A percentile compares a stretch with the other conserved stretches of the same genome.
phyloP scores from a whole-genome alignment of 345 rosid genomes.

The Populus nigra region DNA sequence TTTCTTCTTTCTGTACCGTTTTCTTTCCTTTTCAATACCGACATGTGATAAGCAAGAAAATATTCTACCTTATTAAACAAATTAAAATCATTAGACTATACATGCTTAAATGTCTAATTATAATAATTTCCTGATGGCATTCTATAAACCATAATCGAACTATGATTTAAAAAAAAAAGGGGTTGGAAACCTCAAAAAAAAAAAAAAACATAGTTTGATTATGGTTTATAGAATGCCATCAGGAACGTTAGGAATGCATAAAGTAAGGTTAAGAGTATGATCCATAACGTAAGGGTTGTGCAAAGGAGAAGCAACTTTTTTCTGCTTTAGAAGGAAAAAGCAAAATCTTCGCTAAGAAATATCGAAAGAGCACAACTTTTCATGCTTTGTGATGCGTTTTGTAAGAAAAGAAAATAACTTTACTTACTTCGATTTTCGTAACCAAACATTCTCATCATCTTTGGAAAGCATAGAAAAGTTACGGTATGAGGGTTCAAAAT shows the following conservation, averaged over 20 bases:
- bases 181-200: too few species aligned
- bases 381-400: constrained; percentile 41
- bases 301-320: constrained; percentile 54
- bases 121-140: too few species aligned
- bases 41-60: too few species aligned
- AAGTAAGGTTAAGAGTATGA: constrained; percentile 22
- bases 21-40: too few species aligned
- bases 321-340: constrained; percentile 44
- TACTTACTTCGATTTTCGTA: constrained; percentile 31
- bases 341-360: constrained; percentile 44
- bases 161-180: too few species aligned
- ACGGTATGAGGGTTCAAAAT: constrained; percentile 12
- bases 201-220: too few species aligned
- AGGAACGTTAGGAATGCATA: constrained; percentile 1
- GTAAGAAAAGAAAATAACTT: constrained; percentile 38
- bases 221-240: not conserved
- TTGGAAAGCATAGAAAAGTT: constrained; percentile 38
- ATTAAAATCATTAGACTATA: too few species aligned
- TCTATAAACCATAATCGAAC: too few species aligned
- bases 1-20: too few species aligned
- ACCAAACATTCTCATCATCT: constrained; percentile 45
- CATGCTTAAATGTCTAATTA: too few species aligned
- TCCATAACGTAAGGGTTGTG: constrained; percentile 48
- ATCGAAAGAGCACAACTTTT: constrained; percentile 48
- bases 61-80: too few species aligned